Conservation (phyloP, 78 protist genomes). For the Ministeria vibrans region DNA sequence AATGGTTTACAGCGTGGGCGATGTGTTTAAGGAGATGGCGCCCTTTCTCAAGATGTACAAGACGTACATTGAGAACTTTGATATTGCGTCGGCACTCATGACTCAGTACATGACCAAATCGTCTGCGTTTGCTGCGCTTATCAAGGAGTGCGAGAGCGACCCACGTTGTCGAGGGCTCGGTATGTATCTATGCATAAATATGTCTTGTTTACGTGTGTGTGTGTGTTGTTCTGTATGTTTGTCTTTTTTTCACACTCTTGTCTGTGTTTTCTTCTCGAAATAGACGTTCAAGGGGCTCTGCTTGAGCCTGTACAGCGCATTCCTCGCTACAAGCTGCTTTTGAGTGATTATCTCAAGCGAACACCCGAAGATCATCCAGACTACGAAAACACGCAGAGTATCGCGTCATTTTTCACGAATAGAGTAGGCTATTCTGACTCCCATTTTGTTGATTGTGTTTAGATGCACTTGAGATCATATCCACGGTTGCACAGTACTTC, state of each 20-base stretch:
- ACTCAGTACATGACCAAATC: background rate
- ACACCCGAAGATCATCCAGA: background rate
- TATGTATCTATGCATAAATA: too few relatives aligned
- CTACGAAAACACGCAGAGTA: background rate
- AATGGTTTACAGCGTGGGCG: too few relatives aligned
- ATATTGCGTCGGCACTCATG: background rate
- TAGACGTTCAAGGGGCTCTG: background rate
- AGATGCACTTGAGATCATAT: background rate
- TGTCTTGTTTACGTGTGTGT: too few relatives aligned
- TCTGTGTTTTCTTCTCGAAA: too few relatives aligned
- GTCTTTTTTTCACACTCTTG: too few relatives aligned
- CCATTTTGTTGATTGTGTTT: background rate
- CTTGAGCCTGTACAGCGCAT: constrained; percentile 48
- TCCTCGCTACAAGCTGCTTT: constrained; percentile 29
- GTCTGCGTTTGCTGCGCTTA: background rate
- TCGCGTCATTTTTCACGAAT: background rate
- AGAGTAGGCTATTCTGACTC: background rate
- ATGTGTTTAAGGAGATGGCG: background rate
- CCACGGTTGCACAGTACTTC: background rate
- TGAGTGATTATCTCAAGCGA: background rate
- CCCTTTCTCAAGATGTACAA: background rate
- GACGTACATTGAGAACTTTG: background rate
- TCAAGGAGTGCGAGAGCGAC: background rate
- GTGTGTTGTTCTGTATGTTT: too few relatives aligned
- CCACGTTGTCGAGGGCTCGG: background rate